Base-by-base conservation (phyloP, 83 land plant genomes). In the Thuja plicata region DNA sequence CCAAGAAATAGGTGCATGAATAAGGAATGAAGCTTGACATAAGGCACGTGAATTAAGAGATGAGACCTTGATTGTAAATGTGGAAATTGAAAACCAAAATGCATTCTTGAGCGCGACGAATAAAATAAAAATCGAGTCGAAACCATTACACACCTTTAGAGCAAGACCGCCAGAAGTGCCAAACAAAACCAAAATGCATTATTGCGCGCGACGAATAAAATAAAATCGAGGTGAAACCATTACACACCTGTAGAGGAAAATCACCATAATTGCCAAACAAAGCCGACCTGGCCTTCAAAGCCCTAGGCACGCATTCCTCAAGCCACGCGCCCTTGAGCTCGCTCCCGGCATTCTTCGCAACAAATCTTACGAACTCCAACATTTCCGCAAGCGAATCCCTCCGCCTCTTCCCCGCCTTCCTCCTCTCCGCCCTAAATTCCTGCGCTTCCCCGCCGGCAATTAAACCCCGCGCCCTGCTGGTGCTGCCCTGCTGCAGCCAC, bases 401-500 rank as follows among this genome's bases (percentile, higher is more conserved):
- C 16, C 48, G 8, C 45, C 48, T 24, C 84, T 8, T 43, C 13
- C 12, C 30, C 84, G 13, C 1, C 45, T 17, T 79, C 27, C 5
- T 16, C 27, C 41, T 16, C 83, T 5, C 46, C 85, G 15, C 15
- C n/a, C 27, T 66, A 66, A 27, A 79, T 19, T 16, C 82, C 46
- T 40, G 27, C n/a, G 10, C 82, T 0, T 8, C 7, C 43, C 27
- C 46, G 46, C 3, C 50, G 1, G 11, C 15, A 15, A 82, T 82
- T 4, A n/a, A 43, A 21, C 85, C 85, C 0, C 50, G 46, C 15
- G 46, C 3, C 32, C 30, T 82, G 37, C 27, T 34, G 41, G 41
- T 43, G 3, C 46, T 46, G 43, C 37, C 13, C 8, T 24, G 43
- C 19, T 84, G 89, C 43, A 92, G 34, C 94, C 91, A 89, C 30